A percentile compares a stretch with the other conserved stretches of the same genome.
Evolutionary conservation across 2,329 filamentous ascomycete genomes (phyloP).

Genomic region (Nigrograna mackinnonii): DNA sequence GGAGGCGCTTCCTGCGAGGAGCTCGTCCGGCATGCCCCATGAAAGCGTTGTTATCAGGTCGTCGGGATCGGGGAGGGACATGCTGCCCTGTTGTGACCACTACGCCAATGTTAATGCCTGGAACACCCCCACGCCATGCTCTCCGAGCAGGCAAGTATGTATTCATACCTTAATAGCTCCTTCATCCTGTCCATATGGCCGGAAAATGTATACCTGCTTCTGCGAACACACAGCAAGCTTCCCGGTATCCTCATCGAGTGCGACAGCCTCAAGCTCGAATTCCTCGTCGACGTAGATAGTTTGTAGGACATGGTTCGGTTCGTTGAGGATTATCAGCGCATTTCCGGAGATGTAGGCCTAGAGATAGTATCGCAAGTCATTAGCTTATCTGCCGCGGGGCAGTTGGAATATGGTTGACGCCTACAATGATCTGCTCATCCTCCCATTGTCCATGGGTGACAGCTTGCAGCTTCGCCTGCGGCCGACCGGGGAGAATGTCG

Average conservation of each 20-base stretch:
- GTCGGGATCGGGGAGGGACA: slow-evolving; percentile 50
- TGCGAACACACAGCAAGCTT: slow-evolving; percentile 80
- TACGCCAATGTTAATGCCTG: too few species aligned
- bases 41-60: slow-evolving; percentile 67
- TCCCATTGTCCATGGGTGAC: slow-evolving; percentile 76
- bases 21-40: slow-evolving; percentile 85
- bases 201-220: slow-evolving; percentile 73
- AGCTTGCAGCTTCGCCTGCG: slow-evolving; percentile 77
- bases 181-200: slow-evolving; percentile 71
- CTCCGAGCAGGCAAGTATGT: too few species aligned
- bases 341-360: slow-evolving; percentile 89
- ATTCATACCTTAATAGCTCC: slow-evolving; percentile 70
- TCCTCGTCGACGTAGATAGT: slow-evolving; percentile 85
- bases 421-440: slow-evolving; percentile 71
- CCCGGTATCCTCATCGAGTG: slow-evolving; percentile 79
- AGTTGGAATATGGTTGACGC: slow-evolving; percentile 30
- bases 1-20: slow-evolving; percentile 73
- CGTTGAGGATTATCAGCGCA: slow-evolving; percentile 81
- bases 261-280: slow-evolving; percentile 71
- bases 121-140: too few species aligned
- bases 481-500: slow-evolving; percentile 78
- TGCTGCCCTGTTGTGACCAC: slow-evolving; percentile 67
- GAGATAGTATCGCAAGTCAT: too few species aligned
- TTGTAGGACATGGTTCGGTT: slow-evolving; percentile 76
- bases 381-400: too few species aligned